Conservation (phyloP, 169 alveolate genomes). For the Perkinsus chesapeaki region DNA sequence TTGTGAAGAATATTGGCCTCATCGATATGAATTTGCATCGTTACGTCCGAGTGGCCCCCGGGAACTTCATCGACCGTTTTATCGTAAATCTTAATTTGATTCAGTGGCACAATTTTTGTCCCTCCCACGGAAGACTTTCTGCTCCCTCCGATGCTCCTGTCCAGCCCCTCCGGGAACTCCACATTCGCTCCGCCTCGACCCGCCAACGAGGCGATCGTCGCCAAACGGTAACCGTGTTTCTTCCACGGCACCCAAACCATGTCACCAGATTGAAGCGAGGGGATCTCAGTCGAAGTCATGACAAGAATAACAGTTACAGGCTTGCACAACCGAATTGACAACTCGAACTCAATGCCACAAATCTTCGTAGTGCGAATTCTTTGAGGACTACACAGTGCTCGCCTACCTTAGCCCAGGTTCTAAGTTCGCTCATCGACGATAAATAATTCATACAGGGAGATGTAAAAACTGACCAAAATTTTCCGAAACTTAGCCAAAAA, state of each 20-base stretch:
- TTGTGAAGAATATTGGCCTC: conserved; percentile 38
- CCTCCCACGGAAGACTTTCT: background rate
- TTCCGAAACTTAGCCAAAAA: too few species aligned
- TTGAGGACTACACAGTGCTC: too few species aligned
- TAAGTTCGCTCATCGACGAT: too few species aligned
- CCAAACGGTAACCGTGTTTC: conserved; percentile 21
- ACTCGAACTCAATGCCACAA: too few species aligned
- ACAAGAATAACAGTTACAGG: background rate
- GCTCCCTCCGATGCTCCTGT: background rate
- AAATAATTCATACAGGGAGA: too few species aligned
- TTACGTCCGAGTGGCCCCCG: background rate
- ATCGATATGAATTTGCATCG: background rate
- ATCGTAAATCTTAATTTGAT: background rate
- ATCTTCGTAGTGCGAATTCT: too few species aligned
- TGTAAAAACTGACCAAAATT: too few species aligned
- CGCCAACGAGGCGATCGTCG: conserved; percentile 18
- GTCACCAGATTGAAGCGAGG: background rate
- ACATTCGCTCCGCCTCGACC: background rate
- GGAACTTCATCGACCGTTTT: conserved; percentile 38
- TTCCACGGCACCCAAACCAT: conserved; percentile 31
- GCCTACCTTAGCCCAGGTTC: too few species aligned
- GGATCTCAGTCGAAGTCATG: background rate
- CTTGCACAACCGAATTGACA: too few species aligned
- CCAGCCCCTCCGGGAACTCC: background rate
- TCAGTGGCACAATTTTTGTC: background rate